Evolutionary conservation across 805 yeast species (phyloP).

Genomic region (Saccharomycodes ludwigii): DNA sequence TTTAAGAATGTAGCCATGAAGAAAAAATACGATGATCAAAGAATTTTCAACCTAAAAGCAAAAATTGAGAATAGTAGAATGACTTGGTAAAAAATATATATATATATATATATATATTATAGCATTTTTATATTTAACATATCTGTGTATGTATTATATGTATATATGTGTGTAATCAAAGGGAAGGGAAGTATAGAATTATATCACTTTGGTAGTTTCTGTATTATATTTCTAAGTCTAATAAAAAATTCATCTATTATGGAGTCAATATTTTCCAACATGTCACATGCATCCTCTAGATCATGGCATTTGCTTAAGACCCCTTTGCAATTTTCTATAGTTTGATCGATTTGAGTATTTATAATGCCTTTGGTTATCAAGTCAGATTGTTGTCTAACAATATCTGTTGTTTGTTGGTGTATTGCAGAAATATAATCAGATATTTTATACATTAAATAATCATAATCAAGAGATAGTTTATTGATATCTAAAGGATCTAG

Average conservation of each 20-base stretch:
- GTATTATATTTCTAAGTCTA: too few species aligned
- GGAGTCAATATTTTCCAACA: slow-evolving; percentile 39
- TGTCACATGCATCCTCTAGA: slow-evolving; percentile 39
- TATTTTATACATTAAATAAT: slow-evolving; percentile 51
- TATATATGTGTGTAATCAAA: too few species aligned
- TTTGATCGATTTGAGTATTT: slow-evolving; percentile 24
- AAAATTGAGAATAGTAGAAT: slow-evolving; percentile 17
- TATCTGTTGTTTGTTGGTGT: slow-evolving; percentile 28
- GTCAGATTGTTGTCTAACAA: slow-evolving; percentile 16
- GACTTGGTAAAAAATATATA: slow-evolving; percentile 12
- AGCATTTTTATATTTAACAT: too few species aligned
- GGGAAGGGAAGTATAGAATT: too few species aligned
- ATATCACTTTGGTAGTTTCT: slow-evolving; percentile 26
- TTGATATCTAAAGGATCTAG: slow-evolving; percentile 59
- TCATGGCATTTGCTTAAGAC: slow-evolving; percentile 35
- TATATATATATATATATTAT: slow-evolving; percentile 1
- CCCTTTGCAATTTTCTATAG: slow-evolving; percentile 28
- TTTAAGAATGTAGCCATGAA: slow-evolving; percentile 15
- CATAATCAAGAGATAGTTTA: slow-evolving; percentile 48
- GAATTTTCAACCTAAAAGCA: slow-evolving; percentile 16
- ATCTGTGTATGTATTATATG: too few species aligned
- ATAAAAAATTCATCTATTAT: too few species aligned
- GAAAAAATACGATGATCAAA: slow-evolving; percentile 17
- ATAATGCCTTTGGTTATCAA: slow-evolving; percentile 17
- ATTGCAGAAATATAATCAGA: slow-evolving; percentile 40